Base-by-base conservation (phyloP, 2,329 filamentous ascomycete species). In the Plectosphaerella plurivora region DNA sequence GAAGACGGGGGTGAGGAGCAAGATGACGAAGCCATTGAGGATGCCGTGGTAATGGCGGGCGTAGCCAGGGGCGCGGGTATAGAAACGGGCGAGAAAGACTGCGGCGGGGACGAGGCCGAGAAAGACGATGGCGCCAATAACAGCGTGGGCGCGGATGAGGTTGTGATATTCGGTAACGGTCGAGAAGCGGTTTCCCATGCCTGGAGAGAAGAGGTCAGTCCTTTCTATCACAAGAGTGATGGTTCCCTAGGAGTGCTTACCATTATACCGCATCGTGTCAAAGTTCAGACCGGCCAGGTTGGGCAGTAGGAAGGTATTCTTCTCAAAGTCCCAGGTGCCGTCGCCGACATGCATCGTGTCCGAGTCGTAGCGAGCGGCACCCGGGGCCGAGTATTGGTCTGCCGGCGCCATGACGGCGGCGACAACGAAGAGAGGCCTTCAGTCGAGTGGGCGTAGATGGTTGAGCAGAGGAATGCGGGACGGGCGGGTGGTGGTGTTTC, bases 261-360 rank as follows among this genome's bases (percentile, higher is more conserved):
- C 89, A 79, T 94, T 94, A 71, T 91, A 91, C 65, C 80, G 84
- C 84, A 89, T 92, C 6, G 89, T 92, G 48, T 86, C 87, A 66
- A 90, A 89, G 65, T 91, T 89, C 57, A 90, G 70, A 9, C 88
- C 88, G 61, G 86, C 76, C 45, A 94, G 73, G 63, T 91, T 91
- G 36, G 89, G 89, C 49, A 94, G 72, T 51, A 94, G 73, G 65
- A 93, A 94, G 16, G 81, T 84, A 63, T 92, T 90, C 65, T 86
- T 86, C 54, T 79, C 76, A 53, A 87, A 86, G 62, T 92, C 87
- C 89, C 89, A 94, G 35, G 89, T 93, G 20, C 89, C 89, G 65
- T 93, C 89, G 57, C 89, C 89, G 15, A 93, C 88, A 51, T 75
- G 78, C 77, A 92, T 76, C n/a, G 84, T 89, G 63, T 85, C 77